phyloP scores from a whole-genome alignment of 352 stramenopile genomes.

The Plasmopara muralis region DNA sequence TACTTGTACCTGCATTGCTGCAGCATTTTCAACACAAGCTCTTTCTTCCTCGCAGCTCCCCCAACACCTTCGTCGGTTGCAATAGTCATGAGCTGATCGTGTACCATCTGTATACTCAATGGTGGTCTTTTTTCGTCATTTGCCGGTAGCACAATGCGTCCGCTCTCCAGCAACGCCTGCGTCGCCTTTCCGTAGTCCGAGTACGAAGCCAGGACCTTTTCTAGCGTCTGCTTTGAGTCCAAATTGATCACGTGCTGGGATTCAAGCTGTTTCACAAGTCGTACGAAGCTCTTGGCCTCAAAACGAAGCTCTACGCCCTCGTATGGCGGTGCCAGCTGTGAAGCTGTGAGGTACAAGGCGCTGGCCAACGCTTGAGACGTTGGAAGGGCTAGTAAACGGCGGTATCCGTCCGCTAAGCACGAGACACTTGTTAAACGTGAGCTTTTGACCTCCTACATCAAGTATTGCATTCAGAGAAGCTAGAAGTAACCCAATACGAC shows the following conservation, averaged over 20 bases:
- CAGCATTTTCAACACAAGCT: slow-evolving; percentile 48
- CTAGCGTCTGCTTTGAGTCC: slow-evolving; percentile 14
- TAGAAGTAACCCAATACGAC: neutral
- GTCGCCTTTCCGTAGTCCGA: slow-evolving; percentile 52
- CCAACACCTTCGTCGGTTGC: slow-evolving; percentile 51
- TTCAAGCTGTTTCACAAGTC: slow-evolving; percentile 43
- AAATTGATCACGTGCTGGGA: slow-evolving; percentile 3
- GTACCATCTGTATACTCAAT: slow-evolving; percentile 43
- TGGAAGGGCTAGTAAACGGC: slow-evolving; percentile 27
- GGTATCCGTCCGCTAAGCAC: slow-evolving; percentile 40
- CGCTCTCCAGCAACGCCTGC: slow-evolving; percentile 36
- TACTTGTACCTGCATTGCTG: slow-evolving; percentile 35
- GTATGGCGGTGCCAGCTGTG: slow-evolving; percentile 61
- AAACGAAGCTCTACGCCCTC: slow-evolving; percentile 73
- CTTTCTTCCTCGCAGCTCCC: slow-evolving; percentile 52
- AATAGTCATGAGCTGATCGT: slow-evolving; percentile 49
- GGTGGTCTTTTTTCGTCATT: slow-evolving; percentile 7
- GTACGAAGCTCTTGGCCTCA: slow-evolving; percentile 50
- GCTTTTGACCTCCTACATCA: slow-evolving; percentile 36
- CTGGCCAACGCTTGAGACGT: slow-evolving; percentile 33
- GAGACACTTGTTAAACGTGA: slow-evolving; percentile 47
- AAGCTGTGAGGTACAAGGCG: slow-evolving; percentile 63
- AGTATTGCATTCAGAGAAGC: neutral
- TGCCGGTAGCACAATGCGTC: slow-evolving; percentile 17
- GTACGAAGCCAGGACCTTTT: slow-evolving; percentile 32